phyloP scores from a whole-genome alignment of 2,329 filamentous ascomycete genomes.

The Neopestalotiopsis sp. region DNA sequence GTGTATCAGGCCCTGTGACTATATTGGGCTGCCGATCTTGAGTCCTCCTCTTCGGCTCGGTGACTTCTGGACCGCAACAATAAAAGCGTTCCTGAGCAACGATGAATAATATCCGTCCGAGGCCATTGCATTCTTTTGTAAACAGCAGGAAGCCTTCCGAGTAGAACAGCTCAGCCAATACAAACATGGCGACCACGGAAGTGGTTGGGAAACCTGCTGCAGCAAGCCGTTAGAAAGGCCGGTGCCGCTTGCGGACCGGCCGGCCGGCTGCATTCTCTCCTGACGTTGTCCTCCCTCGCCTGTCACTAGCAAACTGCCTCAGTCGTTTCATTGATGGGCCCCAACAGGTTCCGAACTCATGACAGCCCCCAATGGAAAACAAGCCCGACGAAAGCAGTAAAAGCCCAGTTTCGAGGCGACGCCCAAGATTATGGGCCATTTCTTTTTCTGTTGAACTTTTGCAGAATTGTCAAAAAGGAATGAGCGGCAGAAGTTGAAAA shows the following conservation, averaged over 20 bases:
- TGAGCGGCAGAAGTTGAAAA: background rate
- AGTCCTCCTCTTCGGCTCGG: background rate
- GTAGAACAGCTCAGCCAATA: constrained; percentile 4
- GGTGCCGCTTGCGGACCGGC: constrained; percentile 7
- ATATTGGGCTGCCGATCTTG: too few species aligned
- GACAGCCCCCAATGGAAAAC: background rate
- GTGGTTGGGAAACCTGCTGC: constrained; percentile 7
- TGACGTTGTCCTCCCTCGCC: constrained; percentile 9
- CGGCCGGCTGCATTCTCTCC: constrained; percentile 9
- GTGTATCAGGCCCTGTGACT: too few species aligned
- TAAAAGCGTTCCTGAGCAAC: too few species aligned
- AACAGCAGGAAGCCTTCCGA: constrained; percentile 5
- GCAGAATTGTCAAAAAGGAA: too few species aligned
- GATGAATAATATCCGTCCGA: background rate
- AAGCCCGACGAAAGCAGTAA: background rate
- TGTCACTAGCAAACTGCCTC: constrained; percentile 5
- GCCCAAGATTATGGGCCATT: too few species aligned
- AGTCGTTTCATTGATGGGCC: background rate
- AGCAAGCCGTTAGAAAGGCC: constrained; percentile 10
- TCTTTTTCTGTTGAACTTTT: too few species aligned
- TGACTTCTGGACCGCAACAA: background rate
- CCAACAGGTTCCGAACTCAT: background rate
- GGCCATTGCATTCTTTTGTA: constrained; percentile 9
- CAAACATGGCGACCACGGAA: background rate
- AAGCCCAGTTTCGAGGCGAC: too few species aligned